Evolutionary conservation across 495 filamentous ascomycete species (phyloP).

Genomic region (Immersiella caudata): DNA sequence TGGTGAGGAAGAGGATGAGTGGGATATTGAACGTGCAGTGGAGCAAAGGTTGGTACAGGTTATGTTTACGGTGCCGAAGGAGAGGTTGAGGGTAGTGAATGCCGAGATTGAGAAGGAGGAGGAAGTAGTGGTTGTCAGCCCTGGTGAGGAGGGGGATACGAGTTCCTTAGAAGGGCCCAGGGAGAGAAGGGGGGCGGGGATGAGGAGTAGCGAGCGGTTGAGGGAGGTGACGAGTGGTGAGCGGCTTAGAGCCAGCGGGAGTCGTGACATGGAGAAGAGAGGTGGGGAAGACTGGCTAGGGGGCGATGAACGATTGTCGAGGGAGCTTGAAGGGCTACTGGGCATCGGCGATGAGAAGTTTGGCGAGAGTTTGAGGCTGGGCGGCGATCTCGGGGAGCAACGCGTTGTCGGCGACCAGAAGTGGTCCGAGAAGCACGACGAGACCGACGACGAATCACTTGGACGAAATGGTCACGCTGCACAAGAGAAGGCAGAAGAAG

Average conservation of each 20-base stretch:
- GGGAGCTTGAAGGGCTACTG: not conserved
- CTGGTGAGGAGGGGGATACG: slow-evolving; percentile 30
- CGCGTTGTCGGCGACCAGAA: not conserved
- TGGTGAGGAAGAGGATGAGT: slow-evolving; percentile 58
- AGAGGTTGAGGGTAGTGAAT: slow-evolving; percentile 86
- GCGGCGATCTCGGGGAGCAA: too few species aligned
- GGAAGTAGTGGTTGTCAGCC: slow-evolving; percentile 41
- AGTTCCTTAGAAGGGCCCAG: not conserved
- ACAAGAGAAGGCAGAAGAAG: not conserved
- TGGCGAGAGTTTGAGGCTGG: not conserved
- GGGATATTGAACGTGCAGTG: slow-evolving; percentile 86
- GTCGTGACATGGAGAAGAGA: not conserved
- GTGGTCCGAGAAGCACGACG: not conserved
- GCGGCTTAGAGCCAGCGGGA: not conserved
- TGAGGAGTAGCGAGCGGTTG: slow-evolving; percentile 4
- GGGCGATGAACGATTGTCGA: not conserved
- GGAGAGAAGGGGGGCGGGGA: slow-evolving; percentile 16
- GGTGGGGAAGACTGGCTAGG: not conserved
- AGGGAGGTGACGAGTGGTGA: not conserved
- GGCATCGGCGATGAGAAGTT: not conserved
- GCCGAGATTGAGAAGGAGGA: slow-evolving; percentile 54
- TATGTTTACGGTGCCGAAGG: slow-evolving; percentile 90
- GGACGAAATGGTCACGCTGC: not conserved
- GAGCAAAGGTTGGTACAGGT: slow-evolving; percentile 83
- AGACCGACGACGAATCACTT: slow-evolving; percentile 16